Percentiles rank a stretch among this genome's conserved stretches.
phyloP scores from a whole-genome alignment of 2,329 filamentous ascomycete species.

The Fusarium keratoplasticum region DNA sequence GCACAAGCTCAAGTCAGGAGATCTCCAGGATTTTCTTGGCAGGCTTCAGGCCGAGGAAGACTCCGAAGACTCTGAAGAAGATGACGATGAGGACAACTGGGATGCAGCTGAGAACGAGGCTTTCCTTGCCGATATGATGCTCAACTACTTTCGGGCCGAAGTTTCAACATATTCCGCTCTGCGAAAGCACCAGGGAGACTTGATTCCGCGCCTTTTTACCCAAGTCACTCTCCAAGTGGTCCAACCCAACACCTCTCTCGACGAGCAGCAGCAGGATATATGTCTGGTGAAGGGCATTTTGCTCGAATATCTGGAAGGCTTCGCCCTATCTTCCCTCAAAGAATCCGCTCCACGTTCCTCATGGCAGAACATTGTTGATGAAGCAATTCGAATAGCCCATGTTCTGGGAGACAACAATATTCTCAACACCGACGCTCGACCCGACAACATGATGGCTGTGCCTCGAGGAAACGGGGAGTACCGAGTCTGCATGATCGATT shows the following conservation, averaged over 20 bases:
- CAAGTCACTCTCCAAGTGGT: constrained; percentile 10
- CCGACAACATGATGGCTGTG: constrained; percentile 39
- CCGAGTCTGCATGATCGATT: constrained; percentile 43
- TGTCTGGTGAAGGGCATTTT: constrained; percentile 31
- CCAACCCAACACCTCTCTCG: background rate
- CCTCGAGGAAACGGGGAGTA: background rate
- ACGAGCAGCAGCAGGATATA: constrained; percentile 3
- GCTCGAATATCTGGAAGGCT: constrained; percentile 34
- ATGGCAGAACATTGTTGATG: constrained; percentile 37
- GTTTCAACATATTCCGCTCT: constrained; percentile 31
- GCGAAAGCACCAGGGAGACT: constrained; percentile 24
- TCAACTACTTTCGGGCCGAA: constrained; percentile 23
- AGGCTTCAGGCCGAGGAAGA: background rate
- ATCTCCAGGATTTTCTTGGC: background rate
- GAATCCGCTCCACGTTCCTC: background rate
- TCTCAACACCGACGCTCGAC: constrained; percentile 39
- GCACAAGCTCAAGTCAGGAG: background rate
- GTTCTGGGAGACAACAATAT: constrained; percentile 39
- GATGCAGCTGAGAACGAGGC: constrained; percentile 29
- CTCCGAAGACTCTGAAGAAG: background rate
- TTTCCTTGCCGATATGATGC: constrained; percentile 15
- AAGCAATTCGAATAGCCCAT: constrained; percentile 28
- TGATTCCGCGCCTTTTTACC: constrained; percentile 32
- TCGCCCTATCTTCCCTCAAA: constrained; percentile 11
- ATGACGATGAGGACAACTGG: constrained; percentile 29